A percentile compares a stretch with the other conserved stretches of the same genome.
Evolutionary conservation across 331 rosid genomes (phyloP).

Genomic region (Malus hybrid): DNA sequence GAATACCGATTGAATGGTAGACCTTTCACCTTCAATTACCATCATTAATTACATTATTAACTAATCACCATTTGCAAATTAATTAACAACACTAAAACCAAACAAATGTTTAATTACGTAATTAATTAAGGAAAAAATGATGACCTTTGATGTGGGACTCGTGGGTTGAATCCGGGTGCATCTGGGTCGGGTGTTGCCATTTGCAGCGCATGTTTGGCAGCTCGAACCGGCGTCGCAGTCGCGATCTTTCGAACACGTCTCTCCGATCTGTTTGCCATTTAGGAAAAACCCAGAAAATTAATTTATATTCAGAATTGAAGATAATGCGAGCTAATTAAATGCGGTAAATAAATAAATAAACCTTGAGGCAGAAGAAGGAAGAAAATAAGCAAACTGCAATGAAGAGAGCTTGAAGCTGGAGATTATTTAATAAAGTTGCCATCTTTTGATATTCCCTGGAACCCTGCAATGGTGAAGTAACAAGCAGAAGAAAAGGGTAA

Average conservation of each 20-base stretch:
- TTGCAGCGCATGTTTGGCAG: conserved; percentile 66
- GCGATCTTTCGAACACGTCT: conserved; percentile 64
- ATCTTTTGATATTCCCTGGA: not conserved
- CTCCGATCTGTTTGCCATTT: conserved; percentile 62
- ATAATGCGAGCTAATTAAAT: not conserved
- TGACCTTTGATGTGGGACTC: conserved; percentile 54
- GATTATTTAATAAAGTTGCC: conserved; percentile 1
- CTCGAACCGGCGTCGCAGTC: conserved; percentile 62
- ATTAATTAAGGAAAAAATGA: not conserved
- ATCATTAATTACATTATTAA: too few relatives aligned
- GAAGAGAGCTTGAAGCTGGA: conserved; percentile 29
- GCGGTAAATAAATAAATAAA: not conserved
- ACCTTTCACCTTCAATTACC: conserved; percentile 48
- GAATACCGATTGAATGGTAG: conserved; percentile 73
- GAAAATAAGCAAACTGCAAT: conserved; percentile 44
- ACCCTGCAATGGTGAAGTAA: conserved; percentile 29
- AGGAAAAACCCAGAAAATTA: not conserved
- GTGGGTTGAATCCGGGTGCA: conserved; percentile 61
- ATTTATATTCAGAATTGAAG: not conserved
- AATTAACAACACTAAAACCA: not conserved
- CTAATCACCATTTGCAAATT: not conserved
- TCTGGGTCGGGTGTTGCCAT: conserved; percentile 86
- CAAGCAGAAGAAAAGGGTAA: not conserved
- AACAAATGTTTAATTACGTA: not conserved
- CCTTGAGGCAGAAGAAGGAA: conserved; percentile 52